Evolutionary conservation across 352 stramenopile genomes (phyloP), one percentile per base, ranked within the genome.

Genomic region (Globisporangium ultimum): DNA sequence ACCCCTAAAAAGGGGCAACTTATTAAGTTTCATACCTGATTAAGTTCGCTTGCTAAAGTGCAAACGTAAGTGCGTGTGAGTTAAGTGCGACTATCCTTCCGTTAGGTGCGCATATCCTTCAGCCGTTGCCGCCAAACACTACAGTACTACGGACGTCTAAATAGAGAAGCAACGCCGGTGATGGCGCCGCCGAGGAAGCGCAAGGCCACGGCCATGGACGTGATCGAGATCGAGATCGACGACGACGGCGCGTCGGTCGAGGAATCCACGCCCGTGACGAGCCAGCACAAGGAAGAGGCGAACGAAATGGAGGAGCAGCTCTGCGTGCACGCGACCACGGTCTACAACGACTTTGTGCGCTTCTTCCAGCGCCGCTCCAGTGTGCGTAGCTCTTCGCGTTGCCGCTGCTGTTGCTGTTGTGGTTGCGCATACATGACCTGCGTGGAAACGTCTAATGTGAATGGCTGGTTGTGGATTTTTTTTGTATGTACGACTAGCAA

Each of bases 251-350:
- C 13, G 20, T 3, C 36, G 17, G 13, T 20, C 3, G 15, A 13
- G 18, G 17, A 20, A 9, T 8, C 24, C 17, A 20, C 28, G 28
- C 28, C 28, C 28, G 28, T 6, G 28, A 36, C 4, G 28, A 36
- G 28, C 28, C 28, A 17, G 38, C 14, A 18, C 6, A 21, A 46
- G 10, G 18, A 13, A 8, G 52, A 45, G 8, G 40, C 40, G 40
- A 64, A 64, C 22, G 80, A 88, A 53, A 89, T 91, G 68, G 79
- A 91, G 60, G 64, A 87, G 68, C 83, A 93, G 55, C 79, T 91
- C n/a, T 75, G 71, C 38, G 80, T 72, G 36, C 83, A 93, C 57
- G 72, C 83, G 2, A 70, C 73, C 11, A 64, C 78, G 28, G 77
- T 72, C 14, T 74, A 88, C 64, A 93, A 93, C 62, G 77, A 88